Base-by-base conservation (phyloP, 2,329 filamentous ascomycete genomes). In the Penicillium oxalicum region DNA sequence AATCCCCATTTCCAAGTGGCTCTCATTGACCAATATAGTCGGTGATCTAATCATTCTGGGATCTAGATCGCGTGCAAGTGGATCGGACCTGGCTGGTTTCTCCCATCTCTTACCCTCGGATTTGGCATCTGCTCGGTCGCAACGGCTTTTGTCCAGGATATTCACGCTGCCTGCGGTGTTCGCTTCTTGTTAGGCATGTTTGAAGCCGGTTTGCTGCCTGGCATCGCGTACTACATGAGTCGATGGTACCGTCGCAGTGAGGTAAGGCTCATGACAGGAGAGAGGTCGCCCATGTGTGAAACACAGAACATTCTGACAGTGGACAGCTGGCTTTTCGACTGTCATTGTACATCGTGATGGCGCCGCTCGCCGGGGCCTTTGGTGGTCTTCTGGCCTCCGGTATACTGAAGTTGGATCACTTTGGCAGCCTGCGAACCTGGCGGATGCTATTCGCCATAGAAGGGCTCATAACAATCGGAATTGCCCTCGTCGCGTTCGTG, bases 401-500 rank as follows among this genome's bases (percentile, higher is more conserved):
- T 1, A 88, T 88, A 53, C 72, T 87, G 18, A 81, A 70, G 2
- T 73, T 88, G 1, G 68, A 78, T 45, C 65, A 72, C 49, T 80
- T 87, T 52, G 83, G 81, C 5, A 63, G 70, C 4, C 66, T 86
- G 0, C 70, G 69, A 25, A 69, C 66, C 4, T 88, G 84, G 84
- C 72, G 83, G 6, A 86, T 86, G 82, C 85, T 87, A 44, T 87
- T 87, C 47, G 77, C 76, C 4, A 80, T 87, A n/a, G 84, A 87
- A 61, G 84, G 84, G 18, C 80, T 86, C 57, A 78, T 86, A 54
- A 82, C 80, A 1, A 72, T 70, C 51, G 72, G 74, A 0, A 64
- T 87, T 0, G 74, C 77, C 0, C n/a, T 87, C 1, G 70, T 87
- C 33, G 68, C 78, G 1, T 85, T 86, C 62, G 55, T 83, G 57